A percentile compares a stretch with the other conserved stretches of the same genome.
Evolutionary conservation across 1,139 yeast genomes (phyloP).

Genomic region (Cylindricascospora bacillispora): DNA sequence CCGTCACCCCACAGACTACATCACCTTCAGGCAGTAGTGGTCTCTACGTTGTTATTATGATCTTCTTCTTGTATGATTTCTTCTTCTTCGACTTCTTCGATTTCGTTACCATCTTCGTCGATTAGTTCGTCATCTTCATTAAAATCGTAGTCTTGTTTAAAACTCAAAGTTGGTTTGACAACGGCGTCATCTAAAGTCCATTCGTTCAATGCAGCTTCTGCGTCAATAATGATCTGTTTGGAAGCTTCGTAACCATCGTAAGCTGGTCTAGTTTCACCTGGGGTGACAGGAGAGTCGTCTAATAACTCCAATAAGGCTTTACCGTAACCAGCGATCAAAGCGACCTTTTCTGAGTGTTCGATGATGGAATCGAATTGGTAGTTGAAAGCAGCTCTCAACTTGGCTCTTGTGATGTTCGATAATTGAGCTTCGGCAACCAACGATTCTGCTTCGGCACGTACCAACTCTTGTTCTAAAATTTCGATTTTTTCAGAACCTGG

Average conservation of each 20-base stretch:
- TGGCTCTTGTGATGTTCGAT: constrained; percentile 94
- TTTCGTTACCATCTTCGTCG: constrained; percentile 25
- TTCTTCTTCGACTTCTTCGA: constrained; percentile 9
- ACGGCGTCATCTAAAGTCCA: constrained; percentile 96
- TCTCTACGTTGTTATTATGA: constrained; percentile 1
- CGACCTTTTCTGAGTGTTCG: constrained; percentile 93
- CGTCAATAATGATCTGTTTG: constrained; percentile 93
- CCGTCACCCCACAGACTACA: too few relatives aligned
- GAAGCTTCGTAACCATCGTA: constrained; percentile 98
- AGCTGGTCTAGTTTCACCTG: constrained; percentile 98
- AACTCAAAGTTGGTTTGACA: constrained; percentile 86
- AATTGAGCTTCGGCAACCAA: constrained; percentile 98
- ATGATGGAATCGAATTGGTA: constrained; percentile 94
- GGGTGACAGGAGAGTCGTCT: constrained; percentile 95
- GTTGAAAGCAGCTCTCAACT: constrained; percentile 93
- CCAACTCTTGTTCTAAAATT: constrained; percentile 93
- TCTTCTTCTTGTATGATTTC: neutral
- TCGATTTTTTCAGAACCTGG: constrained; percentile 94
- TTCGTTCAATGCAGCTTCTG: constrained; percentile 87
- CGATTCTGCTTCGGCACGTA: constrained; percentile 97
- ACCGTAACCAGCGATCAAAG: constrained; percentile 96
- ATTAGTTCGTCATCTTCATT: constrained; percentile 51
- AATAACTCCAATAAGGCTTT: constrained; percentile 90
- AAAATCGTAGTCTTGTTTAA: constrained; percentile 57
- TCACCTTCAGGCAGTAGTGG: too few relatives aligned